These are phyloP conservation scores for Lasiodiplodia theobromae DNA, from an alignment of 2,329 filamentous ascomycete genomes.

Conservation along the genomic window DNA sequence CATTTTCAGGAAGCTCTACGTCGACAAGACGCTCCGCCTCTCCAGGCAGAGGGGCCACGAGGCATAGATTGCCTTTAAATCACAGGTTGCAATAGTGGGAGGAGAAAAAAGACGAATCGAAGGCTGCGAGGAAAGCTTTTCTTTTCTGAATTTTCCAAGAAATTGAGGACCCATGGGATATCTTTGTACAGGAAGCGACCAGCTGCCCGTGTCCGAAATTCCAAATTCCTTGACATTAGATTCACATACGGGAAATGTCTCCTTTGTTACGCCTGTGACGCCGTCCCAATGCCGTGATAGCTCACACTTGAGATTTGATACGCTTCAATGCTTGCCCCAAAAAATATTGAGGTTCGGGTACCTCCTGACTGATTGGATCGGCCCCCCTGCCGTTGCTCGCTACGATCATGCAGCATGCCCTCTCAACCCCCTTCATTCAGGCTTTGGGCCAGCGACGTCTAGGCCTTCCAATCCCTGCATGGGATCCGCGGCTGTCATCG, in stretches of 20 bases:
- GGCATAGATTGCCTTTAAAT: slow-evolving; percentile 32
- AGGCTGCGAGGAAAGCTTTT: background rate
- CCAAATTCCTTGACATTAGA: slow-evolving; percentile 26
- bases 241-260: slow-evolving; percentile 5
- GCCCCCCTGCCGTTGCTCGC: background rate
- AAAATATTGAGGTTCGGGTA: background rate
- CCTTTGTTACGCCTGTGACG: slow-evolving; percentile 31
- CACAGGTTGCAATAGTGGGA: slow-evolving; percentile 1
- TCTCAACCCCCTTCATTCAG: slow-evolving; percentile 58
- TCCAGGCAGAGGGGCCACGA: slow-evolving; percentile 65
- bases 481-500: slow-evolving; percentile 73
- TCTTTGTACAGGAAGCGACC: slow-evolving; percentile 32
- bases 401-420: slow-evolving; percentile 19
- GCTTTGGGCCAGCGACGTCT: slow-evolving; percentile 92
- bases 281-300: slow-evolving; percentile 32
- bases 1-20: slow-evolving; percentile 77
- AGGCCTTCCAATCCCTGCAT: slow-evolving; percentile 96
- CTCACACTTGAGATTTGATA: background rate
- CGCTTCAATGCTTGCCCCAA: background rate
- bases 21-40: slow-evolving; percentile 93
- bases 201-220: slow-evolving; percentile 16
- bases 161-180: slow-evolving; percentile 30
- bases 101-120: background rate
- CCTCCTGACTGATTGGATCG: background rate
- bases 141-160: slow-evolving; percentile 10